Evolutionary conservation across 176 grass and related monocot genomes (phyloP).

Genomic region (Oropetium thomaeum): DNA sequence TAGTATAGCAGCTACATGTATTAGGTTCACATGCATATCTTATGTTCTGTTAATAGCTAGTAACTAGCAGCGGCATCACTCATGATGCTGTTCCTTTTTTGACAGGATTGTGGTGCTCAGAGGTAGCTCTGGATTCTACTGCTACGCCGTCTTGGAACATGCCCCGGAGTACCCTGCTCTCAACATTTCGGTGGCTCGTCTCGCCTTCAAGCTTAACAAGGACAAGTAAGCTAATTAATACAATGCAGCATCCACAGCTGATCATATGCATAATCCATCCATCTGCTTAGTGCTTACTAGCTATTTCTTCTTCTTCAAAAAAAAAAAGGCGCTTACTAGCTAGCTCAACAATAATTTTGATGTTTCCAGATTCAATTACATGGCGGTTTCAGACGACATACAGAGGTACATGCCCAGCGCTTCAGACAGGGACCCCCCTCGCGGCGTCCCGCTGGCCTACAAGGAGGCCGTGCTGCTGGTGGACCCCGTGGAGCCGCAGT

Average conservation of each 20-base stretch:
- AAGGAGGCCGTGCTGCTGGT: conserved; percentile 64
- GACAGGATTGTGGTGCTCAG: conserved; percentile 52
- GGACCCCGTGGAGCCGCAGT: conserved; percentile 42
- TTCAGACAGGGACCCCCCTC: conserved; percentile 30
- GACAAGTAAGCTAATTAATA: conserved; percentile 30
- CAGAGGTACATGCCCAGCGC: conserved; percentile 57
- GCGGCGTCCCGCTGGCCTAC: conserved; percentile 43
- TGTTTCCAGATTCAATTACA: conserved; percentile 65
- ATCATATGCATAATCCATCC: too few species aligned
- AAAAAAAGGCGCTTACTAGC: too few species aligned
- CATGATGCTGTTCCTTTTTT: background rate
- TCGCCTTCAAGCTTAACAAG: conserved; percentile 53
- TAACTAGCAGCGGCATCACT: background rate
- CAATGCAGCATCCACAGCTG: too few species aligned
- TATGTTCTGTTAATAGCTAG: too few species aligned
- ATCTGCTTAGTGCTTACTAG: too few species aligned
- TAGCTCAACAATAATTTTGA: too few species aligned
- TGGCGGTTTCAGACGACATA: conserved; percentile 66
- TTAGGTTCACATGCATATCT: too few species aligned
- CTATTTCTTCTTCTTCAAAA: too few species aligned
- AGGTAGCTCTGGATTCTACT: conserved; percentile 76
- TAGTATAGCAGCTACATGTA: background rate
- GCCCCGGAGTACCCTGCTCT: conserved; percentile 26
- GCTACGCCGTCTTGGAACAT: conserved; percentile 67
- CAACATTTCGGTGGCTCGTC: conserved; percentile 36